Conservation (phyloP, 306 rosid species). For the Vigna unguiculata region DNA sequence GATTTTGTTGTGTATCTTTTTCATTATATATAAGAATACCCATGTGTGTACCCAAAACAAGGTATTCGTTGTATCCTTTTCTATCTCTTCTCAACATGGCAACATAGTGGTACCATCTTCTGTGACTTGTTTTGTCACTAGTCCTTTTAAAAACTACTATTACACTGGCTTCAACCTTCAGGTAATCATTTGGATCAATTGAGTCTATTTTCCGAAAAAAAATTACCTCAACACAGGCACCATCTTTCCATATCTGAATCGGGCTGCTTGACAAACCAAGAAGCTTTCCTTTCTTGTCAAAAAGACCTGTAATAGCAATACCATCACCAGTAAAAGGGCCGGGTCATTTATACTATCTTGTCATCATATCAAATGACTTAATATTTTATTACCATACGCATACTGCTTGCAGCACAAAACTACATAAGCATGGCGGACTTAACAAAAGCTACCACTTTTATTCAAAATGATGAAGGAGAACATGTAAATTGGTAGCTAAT, state of each 20-base stretch:
- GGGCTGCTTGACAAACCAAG: slow-evolving; percentile 90
- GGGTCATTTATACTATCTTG: slow-evolving; percentile 22
- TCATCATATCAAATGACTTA: slow-evolving; percentile 10
- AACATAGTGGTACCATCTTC: too few species aligned
- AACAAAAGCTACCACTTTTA: background rate
- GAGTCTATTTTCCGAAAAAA: slow-evolving; percentile 15
- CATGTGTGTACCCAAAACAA: too few species aligned
- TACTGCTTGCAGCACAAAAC: slow-evolving; percentile 5
- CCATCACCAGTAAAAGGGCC: slow-evolving; percentile 29
- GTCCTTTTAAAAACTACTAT: background rate
- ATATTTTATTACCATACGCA: background rate
- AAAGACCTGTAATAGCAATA: slow-evolving; percentile 65
- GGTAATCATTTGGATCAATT: slow-evolving; percentile 16
- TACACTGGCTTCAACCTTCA: slow-evolving; percentile 23
- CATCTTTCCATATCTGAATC: slow-evolving; percentile 96
- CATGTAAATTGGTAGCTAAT: background rate
- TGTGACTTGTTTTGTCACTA: too few species aligned
- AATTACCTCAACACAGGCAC: slow-evolving; percentile 77
- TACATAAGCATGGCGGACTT: background rate
- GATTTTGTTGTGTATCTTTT: too few species aligned
- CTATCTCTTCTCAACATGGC: too few species aligned
- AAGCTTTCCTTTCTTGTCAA: slow-evolving; percentile 89
- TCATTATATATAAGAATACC: too few species aligned
- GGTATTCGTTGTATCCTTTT: too few species aligned
- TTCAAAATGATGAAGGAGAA: slow-evolving; percentile 11